Evolutionary conservation across 257 asterid species (phyloP), one percentile per base, ranked within the genome.

Genomic region (Catharanthus roseus): DNA sequence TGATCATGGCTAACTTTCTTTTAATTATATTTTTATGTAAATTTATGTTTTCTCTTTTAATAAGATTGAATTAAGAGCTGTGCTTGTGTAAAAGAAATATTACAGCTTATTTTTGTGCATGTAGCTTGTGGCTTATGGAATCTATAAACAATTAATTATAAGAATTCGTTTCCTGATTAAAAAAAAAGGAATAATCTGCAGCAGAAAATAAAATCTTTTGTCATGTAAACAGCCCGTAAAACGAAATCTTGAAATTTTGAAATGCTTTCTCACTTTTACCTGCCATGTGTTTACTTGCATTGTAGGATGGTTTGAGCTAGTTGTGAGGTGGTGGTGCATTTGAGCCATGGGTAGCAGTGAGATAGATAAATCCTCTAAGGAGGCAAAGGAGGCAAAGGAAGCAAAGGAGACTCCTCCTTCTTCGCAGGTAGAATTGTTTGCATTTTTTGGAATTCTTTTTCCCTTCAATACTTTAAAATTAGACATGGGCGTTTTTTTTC

Each of bases 291-390:
- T 45, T 49, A 50, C 65, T 42, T 72, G 29, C 68, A 39, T 71
- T 39, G 53, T 80, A 84, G 93, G 77, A 87, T 74, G 87, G 71
- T 83, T 77, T 65, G 65, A 81, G 76, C 71, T 77, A 64, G 71
- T 34, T 70, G 67, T 73, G 51, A 75, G 82, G 73, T 74, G 78
- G 72, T 76, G 39, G 77, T 67, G 77, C 76, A 70, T 72, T 65
- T 81, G 74, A 78, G 80, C 62, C 75, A 93, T 93, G 99, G 91
- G 92, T 50, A 83, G 90, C 82, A 81, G 85, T 77, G 97, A 89
- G 82, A 88, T 80, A 68, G 96, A 88, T 72, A 95, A 95, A 84
- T 79, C 95, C 51, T 77, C 88, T 8, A 88, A 91, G 85, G 97
- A 89, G 75, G 91, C 82, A 55, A 91, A 84, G 81, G 96, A 92